A percentile compares a stretch with the other conserved stretches of the same genome.
Conservation (phyloP, 1,139 yeast genomes). For the Entelexis sorbosivorans region DNA sequence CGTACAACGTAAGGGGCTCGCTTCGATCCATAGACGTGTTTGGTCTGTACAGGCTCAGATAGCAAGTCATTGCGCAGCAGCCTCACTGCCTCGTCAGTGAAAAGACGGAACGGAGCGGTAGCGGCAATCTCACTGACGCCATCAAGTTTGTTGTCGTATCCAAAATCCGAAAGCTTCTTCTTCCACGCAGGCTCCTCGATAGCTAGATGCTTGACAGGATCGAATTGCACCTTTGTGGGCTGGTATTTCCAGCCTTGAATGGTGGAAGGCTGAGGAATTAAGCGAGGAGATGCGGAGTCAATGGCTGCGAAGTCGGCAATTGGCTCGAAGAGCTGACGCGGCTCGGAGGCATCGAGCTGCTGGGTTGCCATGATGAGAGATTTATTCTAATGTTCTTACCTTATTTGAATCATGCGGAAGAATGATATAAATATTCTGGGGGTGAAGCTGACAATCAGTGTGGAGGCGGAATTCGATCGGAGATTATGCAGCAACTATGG, state of each 20-base stretch:
- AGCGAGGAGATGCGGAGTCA: constrained; percentile 1
- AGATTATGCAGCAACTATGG: constrained; percentile 1
- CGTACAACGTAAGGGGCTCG: constrained; percentile 41
- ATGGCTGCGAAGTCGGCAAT: constrained; percentile 3
- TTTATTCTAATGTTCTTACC: background rate
- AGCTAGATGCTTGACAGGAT: constrained; percentile 10
- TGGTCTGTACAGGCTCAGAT: constrained; percentile 29
- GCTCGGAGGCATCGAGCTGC: background rate
- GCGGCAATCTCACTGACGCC: constrained; percentile 27
- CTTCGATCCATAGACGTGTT: constrained; percentile 37
- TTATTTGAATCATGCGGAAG: background rate
- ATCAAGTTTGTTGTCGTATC: constrained; percentile 26
- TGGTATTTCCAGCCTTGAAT: constrained; percentile 12
- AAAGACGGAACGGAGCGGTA: constrained; percentile 46
- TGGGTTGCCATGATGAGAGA: background rate
- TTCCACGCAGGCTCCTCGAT: constrained; percentile 17
- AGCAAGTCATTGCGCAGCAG: constrained; percentile 41
- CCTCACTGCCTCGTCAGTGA: constrained; percentile 45
- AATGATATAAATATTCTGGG: background rate
- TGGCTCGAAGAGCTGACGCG: constrained; percentile 3
- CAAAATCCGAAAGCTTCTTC: constrained; percentile 12
- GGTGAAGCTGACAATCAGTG: background rate
- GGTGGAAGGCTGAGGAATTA: background rate
- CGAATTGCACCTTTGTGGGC: constrained; percentile 13
- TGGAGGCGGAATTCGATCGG: background rate